A percentile compares a stretch with the other conserved stretches of the same genome.
Conservation (phyloP, 768 basidiomycete species). For the Suillus clintonianus region DNA sequence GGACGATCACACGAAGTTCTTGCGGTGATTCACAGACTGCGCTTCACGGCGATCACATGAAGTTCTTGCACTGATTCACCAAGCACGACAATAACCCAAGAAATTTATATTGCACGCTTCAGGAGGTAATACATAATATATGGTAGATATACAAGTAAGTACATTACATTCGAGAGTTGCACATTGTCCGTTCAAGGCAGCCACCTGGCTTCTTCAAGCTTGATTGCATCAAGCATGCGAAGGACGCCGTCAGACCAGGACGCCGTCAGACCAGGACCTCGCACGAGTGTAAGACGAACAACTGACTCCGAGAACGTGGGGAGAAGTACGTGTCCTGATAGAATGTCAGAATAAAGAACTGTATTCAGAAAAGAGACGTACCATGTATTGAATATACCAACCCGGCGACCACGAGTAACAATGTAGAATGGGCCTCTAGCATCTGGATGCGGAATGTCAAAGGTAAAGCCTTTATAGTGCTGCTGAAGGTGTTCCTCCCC, state of each 20-base stretch:
- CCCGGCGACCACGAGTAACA: background rate
- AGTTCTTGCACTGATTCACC: too few relatives aligned
- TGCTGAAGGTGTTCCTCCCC: background rate
- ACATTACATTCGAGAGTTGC: background rate
- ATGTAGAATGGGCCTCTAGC: constrained; percentile 1
- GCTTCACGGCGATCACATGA: too few relatives aligned
- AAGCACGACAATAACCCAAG: too few relatives aligned
- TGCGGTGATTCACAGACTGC: too few relatives aligned
- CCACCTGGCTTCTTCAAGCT: background rate
- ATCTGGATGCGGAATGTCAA: background rate
- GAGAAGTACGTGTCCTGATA: background rate
- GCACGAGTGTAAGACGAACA: background rate
- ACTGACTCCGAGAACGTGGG: background rate
- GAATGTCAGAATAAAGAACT: background rate
- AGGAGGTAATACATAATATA: too few relatives aligned
- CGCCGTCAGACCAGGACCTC: background rate
- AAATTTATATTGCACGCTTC: too few relatives aligned
- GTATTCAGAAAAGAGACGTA: constrained; percentile 1
- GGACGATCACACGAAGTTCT: too few relatives aligned
- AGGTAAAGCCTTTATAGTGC: background rate
- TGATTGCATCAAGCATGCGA: constrained; percentile 3
- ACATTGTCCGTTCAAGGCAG: background rate
- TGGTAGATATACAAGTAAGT: too few relatives aligned
- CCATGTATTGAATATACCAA: constrained; percentile 1
- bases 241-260: background rate